Conservation (phyloP, 1,139 yeast species). For the Yamadazyma mexicana region DNA sequence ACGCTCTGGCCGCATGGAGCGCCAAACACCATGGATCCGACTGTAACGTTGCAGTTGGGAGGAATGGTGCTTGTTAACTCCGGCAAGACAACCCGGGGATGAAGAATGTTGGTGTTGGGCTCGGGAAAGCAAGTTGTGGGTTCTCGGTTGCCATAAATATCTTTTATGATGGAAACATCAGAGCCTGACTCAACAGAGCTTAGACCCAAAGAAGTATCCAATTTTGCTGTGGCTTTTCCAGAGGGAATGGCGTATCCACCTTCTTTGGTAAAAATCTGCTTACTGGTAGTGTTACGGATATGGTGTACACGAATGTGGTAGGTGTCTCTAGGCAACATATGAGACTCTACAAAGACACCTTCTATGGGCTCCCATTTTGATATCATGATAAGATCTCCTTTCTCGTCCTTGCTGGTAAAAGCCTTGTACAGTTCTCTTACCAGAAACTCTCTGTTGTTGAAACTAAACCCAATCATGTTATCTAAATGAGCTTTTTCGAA, state of each 20-base stretch:
- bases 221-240: conserved; percentile 1
- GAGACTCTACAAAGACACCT: conserved; percentile 22
- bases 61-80: conserved; percentile 8
- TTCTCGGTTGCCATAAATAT: conserved; percentile 10
- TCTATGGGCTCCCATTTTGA: conserved; percentile 17
- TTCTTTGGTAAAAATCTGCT: conserved; percentile 17
- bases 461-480: conserved; percentile 18
- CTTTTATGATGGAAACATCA: conserved; percentile 13
- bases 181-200: conserved; percentile 7
- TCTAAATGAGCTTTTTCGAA: conserved; percentile 20
- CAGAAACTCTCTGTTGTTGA: conserved; percentile 9
- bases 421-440: conserved; percentile 12
- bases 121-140: conserved; percentile 18
- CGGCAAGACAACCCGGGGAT: conserved; percentile 14
- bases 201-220: background rate
- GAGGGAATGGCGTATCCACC: conserved; percentile 18
- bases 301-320: conserved; percentile 24
- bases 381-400: background rate
- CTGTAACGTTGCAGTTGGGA: background rate
- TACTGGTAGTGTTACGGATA: conserved; percentile 13
- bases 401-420: conserved; percentile 2
- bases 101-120: conserved; percentile 24
- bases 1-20: background rate
- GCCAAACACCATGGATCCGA: background rate
- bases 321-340: conserved; percentile 19